A percentile compares a stretch with the other conserved stretches of the same genome.
These are phyloP conservation scores for Yamagishiella unicocca DNA, from an alignment of 139 green algal species.

Conservation along the genomic window DNA sequence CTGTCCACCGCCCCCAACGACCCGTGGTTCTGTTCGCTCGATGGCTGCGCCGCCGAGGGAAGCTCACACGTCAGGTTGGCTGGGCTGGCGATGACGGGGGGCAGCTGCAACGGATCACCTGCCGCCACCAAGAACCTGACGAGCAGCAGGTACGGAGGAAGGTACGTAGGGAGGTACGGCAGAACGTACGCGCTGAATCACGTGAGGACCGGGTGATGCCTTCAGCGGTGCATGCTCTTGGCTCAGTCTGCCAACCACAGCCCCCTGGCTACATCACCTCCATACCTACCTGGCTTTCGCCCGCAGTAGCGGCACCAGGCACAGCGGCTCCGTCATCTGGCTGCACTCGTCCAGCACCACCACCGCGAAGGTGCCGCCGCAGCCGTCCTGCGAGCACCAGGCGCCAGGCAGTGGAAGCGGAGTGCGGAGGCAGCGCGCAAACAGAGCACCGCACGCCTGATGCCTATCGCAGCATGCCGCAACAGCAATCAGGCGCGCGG, in stretches of 20 bases:
- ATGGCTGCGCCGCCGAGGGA: background rate
- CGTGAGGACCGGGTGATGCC: too few relatives aligned
- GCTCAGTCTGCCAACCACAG: too few relatives aligned
- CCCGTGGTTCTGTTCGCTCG: background rate
- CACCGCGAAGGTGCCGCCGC: constrained; percentile 73
- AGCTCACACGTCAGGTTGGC: constrained; percentile 44
- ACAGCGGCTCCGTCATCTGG: constrained; percentile 91
- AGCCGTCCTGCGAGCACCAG: constrained; percentile 10
- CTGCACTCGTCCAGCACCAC: constrained; percentile 87
- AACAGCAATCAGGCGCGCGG: too few relatives aligned
- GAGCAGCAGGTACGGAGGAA: too few relatives aligned
- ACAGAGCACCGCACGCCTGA: too few relatives aligned
- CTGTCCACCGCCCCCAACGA: constrained; percentile 51
- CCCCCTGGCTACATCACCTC: too few relatives aligned
- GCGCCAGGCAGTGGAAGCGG: too few relatives aligned
- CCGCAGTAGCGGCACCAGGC: constrained; percentile 75
- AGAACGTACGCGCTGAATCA: too few relatives aligned
- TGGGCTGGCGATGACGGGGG: constrained; percentile 81
- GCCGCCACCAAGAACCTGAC: constrained; percentile 83
- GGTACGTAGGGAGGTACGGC: too few relatives aligned
- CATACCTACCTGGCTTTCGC: constrained; percentile 61
- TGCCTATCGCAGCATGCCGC: too few relatives aligned
- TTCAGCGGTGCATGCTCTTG: too few relatives aligned
- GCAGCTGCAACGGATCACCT: constrained; percentile 90
- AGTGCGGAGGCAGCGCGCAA: too few relatives aligned